Conservation (phyloP, 1,284 basidiomycete genomes). For the Austropuccinia psidii region DNA sequence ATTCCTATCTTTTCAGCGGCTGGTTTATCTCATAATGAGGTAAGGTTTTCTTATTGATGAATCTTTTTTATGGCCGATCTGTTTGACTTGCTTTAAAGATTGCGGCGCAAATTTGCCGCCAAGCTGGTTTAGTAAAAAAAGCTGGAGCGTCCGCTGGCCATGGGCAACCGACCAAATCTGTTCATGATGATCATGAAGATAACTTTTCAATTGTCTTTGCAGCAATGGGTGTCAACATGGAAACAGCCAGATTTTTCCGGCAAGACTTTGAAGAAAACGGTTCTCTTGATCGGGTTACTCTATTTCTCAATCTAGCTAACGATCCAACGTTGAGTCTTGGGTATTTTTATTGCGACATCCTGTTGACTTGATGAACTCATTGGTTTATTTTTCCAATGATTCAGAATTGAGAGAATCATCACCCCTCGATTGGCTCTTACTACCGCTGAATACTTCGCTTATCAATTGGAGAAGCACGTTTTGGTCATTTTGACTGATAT, state of each 20-base stretch:
- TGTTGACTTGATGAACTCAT: not conserved
- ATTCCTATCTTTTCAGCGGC: conserved; percentile 99
- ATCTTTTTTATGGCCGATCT: conserved; percentile 6
- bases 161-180: conserved; percentile 77
- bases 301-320: conserved; percentile 98
- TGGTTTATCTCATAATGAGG: conserved; percentile 97
- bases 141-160: conserved; percentile 42
- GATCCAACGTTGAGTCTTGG: conserved; percentile 67
- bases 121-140: conserved; percentile 87
- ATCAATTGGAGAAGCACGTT: conserved; percentile 99
- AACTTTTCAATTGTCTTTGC: conserved; percentile 99
- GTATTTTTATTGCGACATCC: not conserved
- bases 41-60: conserved; percentile 48
- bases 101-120: conserved; percentile 98
- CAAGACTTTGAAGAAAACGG: conserved; percentile 99
- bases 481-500: conserved; percentile 98
- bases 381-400: not conserved
- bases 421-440: conserved; percentile 96
- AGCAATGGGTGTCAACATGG: conserved; percentile 99
- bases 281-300: conserved; percentile 89
- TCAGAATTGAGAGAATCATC: conserved; percentile 90
- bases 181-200: conserved; percentile 98
- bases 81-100: conserved; percentile 57
- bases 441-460: conserved; percentile 98
- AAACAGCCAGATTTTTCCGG: conserved; percentile 99